Conservation (phyloP, 164 flowering plant genomes). For the Annona cherimola region DNA sequence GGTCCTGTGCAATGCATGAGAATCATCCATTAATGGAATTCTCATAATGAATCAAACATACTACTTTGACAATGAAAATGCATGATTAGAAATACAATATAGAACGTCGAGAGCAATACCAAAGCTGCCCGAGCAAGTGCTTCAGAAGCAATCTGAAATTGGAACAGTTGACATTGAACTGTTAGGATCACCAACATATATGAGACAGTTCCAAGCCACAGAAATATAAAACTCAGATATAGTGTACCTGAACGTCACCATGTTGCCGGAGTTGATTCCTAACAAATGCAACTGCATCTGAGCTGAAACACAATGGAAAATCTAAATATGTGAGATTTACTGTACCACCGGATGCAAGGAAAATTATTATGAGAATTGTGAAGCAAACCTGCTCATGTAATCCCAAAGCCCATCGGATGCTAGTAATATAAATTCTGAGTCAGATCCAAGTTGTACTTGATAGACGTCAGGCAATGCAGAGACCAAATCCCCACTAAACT, state of each 20-base stretch:
- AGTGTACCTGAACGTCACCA: slow-evolving; percentile 82
- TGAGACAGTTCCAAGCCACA: not conserved
- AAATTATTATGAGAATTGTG: not conserved
- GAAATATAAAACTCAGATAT: not conserved
- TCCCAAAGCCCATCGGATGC: slow-evolving; percentile 99
- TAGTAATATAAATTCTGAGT: slow-evolving; percentile 71
- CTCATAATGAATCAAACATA: not conserved
- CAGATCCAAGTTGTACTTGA: slow-evolving; percentile 61
- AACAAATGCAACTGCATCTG: slow-evolving; percentile 68
- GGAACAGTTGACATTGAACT: slow-evolving; percentile 9
- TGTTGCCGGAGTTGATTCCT: slow-evolving; percentile 80
- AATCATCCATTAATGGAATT: not conserved
- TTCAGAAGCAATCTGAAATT: slow-evolving; percentile 73
- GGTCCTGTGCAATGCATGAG: slow-evolving; percentile 50
- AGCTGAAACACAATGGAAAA: slow-evolving; percentile 17
- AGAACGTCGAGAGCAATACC: slow-evolving; percentile 34
- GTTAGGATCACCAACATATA: not conserved
- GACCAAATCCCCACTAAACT: slow-evolving; percentile 68
- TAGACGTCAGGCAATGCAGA: slow-evolving; percentile 69
- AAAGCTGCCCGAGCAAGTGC: slow-evolving; percentile 74
- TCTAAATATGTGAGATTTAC: not conserved
- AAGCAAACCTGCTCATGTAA: slow-evolving; percentile 71
- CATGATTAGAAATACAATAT: not conserved
- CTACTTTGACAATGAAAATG: not conserved
- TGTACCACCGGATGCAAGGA: not conserved